Evolutionary conservation across 2,329 filamentous ascomycete genomes (phyloP).

Genomic region (Teratosphaeria pseudoeucalypti): DNA sequence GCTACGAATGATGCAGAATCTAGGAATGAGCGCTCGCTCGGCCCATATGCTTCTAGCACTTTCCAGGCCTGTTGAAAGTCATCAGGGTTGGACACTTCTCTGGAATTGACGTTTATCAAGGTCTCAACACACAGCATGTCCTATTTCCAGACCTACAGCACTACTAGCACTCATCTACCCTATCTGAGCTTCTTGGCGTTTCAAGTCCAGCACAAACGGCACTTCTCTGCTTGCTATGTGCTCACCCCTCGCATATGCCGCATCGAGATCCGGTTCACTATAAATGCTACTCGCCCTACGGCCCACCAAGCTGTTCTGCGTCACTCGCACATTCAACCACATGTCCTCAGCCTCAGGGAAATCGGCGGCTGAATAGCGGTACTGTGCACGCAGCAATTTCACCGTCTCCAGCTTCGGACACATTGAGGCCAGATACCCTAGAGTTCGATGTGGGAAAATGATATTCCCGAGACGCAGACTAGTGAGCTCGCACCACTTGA

Average conservation of each 20-base stretch:
- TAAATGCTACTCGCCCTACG: slow-evolving; percentile 4
- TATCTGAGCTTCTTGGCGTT: no score
- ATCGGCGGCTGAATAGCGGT: neutral
- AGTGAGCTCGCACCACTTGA: slow-evolving; percentile 14
- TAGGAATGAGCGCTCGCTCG: no score
- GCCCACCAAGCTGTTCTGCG: neutral
- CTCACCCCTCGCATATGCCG: neutral
- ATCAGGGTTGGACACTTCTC: no score
- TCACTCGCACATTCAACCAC: slow-evolving; percentile 11
- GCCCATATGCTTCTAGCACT: no score
- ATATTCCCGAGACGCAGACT: slow-evolving; percentile 19
- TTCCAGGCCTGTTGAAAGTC: no score
- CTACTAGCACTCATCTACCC: no score
- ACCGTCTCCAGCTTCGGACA: slow-evolving; percentile 6
- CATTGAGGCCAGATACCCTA: slow-evolving; percentile 1
- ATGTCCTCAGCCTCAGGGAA: neutral
- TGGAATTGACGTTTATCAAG: no score
- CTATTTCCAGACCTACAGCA: no score
- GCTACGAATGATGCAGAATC: no score
- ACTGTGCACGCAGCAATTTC: slow-evolving; percentile 7
- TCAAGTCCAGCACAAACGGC: neutral
- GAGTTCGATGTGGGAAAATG: slow-evolving; percentile 6
- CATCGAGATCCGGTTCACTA: neutral
- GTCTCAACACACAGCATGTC: no score
- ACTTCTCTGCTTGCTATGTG: neutral